phyloP scores from a whole-genome alignment of 768 basidiomycete species.

The Coprinopsis sp. region DNA sequence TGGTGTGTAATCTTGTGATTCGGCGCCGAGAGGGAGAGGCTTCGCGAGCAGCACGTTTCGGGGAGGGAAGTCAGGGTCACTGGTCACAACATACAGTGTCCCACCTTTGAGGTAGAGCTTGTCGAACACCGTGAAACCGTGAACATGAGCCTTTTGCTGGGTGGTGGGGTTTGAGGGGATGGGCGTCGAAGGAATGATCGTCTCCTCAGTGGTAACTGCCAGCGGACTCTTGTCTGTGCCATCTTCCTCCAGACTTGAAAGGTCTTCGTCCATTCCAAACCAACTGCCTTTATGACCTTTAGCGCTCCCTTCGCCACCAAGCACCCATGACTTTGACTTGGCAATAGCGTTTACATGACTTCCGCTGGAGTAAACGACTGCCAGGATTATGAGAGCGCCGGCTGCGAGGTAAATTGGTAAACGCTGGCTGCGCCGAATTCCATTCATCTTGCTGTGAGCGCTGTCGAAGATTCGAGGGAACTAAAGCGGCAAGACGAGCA shows the following conservation, averaged over 20 bases:
- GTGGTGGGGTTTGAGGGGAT: neutral
- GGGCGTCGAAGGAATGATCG: neutral
- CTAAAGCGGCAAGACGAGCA: too few relatives aligned
- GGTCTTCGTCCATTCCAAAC: too few relatives aligned
- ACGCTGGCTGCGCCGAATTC: too few relatives aligned
- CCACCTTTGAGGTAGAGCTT: conserved; percentile 72
- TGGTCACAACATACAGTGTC: conserved; percentile 62
- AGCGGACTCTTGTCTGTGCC: conserved; percentile 7
- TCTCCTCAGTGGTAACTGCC: neutral
- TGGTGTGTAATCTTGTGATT: conserved; percentile 25
- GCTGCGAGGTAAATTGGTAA: too few relatives aligned
- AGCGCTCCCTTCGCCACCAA: too few relatives aligned
- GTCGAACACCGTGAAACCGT: conserved; percentile 73
- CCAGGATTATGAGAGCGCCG: too few relatives aligned
- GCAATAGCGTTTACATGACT: too few relatives aligned
- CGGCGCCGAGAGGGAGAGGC: conserved; percentile 15
- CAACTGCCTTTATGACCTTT: too few relatives aligned
- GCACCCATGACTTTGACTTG: too few relatives aligned
- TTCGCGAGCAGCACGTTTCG: conserved; percentile 35
- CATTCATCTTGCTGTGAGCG: too few relatives aligned
- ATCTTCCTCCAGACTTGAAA: neutral
- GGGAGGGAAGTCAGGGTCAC: conserved; percentile 35
- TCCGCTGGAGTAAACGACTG: too few relatives aligned
- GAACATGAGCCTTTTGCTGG: neutral
- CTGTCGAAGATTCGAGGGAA: too few relatives aligned